Percentiles rank a stretch among this genome's conserved stretches.
Conservation (phyloP, 2,329 filamentous ascomycete genomes). For the Epichloe coenophiala region DNA sequence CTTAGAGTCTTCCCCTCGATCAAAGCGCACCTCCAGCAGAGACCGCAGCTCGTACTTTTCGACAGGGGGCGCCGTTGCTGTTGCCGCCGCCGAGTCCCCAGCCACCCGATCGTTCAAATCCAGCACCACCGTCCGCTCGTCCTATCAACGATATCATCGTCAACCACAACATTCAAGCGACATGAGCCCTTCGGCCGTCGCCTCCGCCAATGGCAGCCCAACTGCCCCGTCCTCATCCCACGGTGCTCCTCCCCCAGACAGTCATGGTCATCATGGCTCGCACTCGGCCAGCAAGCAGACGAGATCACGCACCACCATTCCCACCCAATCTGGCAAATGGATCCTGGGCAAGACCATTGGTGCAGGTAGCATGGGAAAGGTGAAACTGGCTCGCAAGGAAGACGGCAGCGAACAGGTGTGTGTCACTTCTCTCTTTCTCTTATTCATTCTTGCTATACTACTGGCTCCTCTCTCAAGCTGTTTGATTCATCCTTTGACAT, state of each 20-base stretch:
- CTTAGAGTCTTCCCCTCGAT: conserved; percentile 40
- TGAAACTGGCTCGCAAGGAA: conserved; percentile 84
- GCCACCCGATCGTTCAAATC: conserved; percentile 25
- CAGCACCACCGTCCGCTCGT: conserved; percentile 35
- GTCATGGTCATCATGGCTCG: conserved; percentile 21
- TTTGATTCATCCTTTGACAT: not conserved
- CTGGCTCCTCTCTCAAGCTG: not conserved
- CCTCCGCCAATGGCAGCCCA: conserved; percentile 37
- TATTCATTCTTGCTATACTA: no score
- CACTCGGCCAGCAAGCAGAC: conserved; percentile 33
- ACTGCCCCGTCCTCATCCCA: conserved; percentile 34
- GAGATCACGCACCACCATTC: conserved; percentile 67
- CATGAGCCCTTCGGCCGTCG: conserved; percentile 37
- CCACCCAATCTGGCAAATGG: conserved; percentile 84
- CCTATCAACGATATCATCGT: conserved; percentile 19
- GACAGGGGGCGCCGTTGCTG: conserved; percentile 31
- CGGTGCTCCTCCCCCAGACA: conserved; percentile 26
- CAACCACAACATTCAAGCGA: conserved; percentile 23
- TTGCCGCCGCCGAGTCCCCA: conserved; percentile 29
- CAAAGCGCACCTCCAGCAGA: conserved; percentile 51
- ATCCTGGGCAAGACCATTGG: conserved; percentile 93
- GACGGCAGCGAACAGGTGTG: conserved; percentile 82
- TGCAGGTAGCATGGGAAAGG: conserved; percentile 96
- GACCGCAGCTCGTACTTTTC: conserved; percentile 28
- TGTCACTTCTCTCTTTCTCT: conserved; percentile 5